These are phyloP conservation scores for Suillus alpinus DNA, from an alignment of 768 basidiomycete species.

Conservation along the genomic window DNA sequence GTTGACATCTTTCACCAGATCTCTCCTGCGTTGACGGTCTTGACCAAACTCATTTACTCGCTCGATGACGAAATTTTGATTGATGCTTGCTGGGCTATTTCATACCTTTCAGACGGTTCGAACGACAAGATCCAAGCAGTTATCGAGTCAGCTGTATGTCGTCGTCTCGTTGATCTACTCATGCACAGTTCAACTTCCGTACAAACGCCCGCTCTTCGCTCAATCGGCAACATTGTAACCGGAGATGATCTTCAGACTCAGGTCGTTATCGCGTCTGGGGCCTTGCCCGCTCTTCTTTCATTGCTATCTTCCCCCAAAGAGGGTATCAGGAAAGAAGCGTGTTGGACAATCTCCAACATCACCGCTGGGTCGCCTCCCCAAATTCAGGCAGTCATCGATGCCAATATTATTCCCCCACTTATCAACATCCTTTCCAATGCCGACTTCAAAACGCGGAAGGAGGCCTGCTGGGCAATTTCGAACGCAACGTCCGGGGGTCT, in stretches of 20 bases:
- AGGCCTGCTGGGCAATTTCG: slow-evolving; percentile 99
- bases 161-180: slow-evolving; percentile 94
- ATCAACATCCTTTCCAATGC: slow-evolving; percentile 98
- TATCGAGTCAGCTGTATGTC: slow-evolving; percentile 96
- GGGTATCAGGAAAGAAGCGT: slow-evolving; percentile 98
- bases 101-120: slow-evolving; percentile 97
- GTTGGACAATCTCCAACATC: slow-evolving; percentile 99
- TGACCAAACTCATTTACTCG: slow-evolving; percentile 98
- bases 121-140: slow-evolving; percentile 99
- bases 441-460: slow-evolving; percentile 99
- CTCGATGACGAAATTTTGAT: slow-evolving; percentile 99
- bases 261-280: slow-evolving; percentile 97
- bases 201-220: slow-evolving; percentile 96
- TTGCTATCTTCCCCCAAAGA: slow-evolving; percentile 96
- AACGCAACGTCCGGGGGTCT: slow-evolving; percentile 98
- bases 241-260: slow-evolving; percentile 99
- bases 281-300: slow-evolving; percentile 90
- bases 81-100: slow-evolving; percentile 99
- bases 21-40: slow-evolving; percentile 91
- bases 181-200: slow-evolving; percentile 95
- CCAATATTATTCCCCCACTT: slow-evolving; percentile 95
- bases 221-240: slow-evolving; percentile 98
- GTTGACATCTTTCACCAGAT: slow-evolving; percentile 55
- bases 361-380: slow-evolving; percentile 96
- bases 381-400: slow-evolving; percentile 96